Conservation (phyloP, 78 protist genomes). For the Pigoraptor vietnamica region DNA sequence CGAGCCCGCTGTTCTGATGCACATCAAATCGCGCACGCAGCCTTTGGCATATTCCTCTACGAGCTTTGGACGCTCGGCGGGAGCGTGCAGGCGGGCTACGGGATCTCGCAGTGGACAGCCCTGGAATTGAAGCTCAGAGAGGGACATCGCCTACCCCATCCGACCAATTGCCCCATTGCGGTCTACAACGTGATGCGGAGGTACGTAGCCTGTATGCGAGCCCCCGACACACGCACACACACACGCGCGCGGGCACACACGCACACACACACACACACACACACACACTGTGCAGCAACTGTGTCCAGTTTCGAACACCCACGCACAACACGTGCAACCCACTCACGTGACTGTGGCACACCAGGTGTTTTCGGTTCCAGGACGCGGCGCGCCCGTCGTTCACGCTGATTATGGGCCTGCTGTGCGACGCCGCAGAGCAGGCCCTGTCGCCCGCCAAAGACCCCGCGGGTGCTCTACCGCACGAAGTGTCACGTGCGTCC, state of each 20-base stretch:
- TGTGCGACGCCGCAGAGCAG: neutral
- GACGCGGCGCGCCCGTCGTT: neutral
- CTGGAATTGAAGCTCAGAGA: neutral
- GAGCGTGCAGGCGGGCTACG: neutral
- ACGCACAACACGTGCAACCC: no score
- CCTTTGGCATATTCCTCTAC: neutral
- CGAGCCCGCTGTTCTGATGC: neutral
- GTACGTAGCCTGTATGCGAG: neutral
- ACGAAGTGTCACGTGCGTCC: neutral
- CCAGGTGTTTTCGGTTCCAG: neutral
- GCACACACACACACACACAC: no score
- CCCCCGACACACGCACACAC: no score
- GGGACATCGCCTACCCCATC: neutral
- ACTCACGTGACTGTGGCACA: no score
- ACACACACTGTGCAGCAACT: no score
- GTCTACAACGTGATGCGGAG: neutral
- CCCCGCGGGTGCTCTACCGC: neutral
- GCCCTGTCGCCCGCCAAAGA: neutral
- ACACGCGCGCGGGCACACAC: no score
- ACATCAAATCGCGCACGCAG: neutral
- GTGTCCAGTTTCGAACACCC: no score
- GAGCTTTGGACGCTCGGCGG: neutral
- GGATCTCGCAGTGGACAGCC: neutral
- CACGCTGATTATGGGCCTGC: neutral
- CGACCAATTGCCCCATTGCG: neutral